Evolutionary conservation across 176 grass and related monocot genomes (phyloP), one percentile per base, ranked within the genome.

Genomic region (Oryza punctata): DNA sequence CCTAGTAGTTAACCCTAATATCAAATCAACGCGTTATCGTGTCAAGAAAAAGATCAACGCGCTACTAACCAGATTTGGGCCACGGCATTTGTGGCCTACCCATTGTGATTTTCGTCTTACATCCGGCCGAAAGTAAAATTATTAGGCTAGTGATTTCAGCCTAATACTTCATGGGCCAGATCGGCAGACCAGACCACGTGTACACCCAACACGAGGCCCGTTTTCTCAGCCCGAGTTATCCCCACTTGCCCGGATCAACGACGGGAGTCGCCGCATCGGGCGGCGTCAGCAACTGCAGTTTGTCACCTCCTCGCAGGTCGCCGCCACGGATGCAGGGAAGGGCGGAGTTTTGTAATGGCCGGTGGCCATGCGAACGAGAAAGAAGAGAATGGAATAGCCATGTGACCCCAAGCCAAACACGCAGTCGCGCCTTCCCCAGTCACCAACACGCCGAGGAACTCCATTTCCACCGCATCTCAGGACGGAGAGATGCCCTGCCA

Each of bases 391-490:
- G 7, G 64, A 49, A 69, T 1, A 65, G 74, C 82, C 74, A 78
- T 71, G 83, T 85, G 74, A 78, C 19, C 33, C 37, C 37, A 38
- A 38, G 7, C 37, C 37, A 38, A 38, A 38, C 35, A 66, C 16
- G 2, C 50, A 28, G 52, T 27, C 12, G 26, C 49, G 50, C 66
- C 83, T 27, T 71, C 83, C 74, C 83, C 65, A 77, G 83, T 85
- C 50, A 8, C 52, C 38, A 85, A 75, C 83, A 52, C 37, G 37
- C 21, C 38, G 66, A 65, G 65, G 70, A 47, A 41, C 50, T 52
- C 38, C 38, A 64, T 78, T 47, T 57, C 52, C 82, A 24, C 75
- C 4, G 28, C 75, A 15, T 50, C 69, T 70, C 65, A 70, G 27
- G 21, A 64, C 32, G 52, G 43, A 40, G 30, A 61, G 33, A 76